Conservation (phyloP, 2,329 filamentous ascomycete species). For the Claviceps sp. region DNA sequence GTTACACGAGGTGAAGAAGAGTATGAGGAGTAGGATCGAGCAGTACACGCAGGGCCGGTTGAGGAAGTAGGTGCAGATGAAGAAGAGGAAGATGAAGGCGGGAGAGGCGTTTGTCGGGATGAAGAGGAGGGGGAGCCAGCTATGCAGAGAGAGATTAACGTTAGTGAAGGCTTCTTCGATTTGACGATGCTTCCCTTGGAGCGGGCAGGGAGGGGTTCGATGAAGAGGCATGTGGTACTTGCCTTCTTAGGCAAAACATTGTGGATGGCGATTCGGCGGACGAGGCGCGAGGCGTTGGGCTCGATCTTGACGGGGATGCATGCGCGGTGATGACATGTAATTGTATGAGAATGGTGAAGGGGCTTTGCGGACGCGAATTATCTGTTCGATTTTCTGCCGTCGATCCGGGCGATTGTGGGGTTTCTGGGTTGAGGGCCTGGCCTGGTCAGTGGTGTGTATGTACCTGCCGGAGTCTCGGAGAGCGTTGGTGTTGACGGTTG, state of each 20-base stretch:
- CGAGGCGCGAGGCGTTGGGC: background rate
- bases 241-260: conserved; percentile 55
- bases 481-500: background rate
- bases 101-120: conserved; percentile 78
- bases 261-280: background rate
- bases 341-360: background rate
- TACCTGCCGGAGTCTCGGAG: background rate
- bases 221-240: conserved; percentile 3
- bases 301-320: background rate
- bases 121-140: conserved; percentile 79
- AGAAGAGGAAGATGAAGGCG: conserved; percentile 75
- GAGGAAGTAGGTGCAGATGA: conserved; percentile 88
- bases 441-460: background rate
- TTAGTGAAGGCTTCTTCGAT: background rate
- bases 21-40: conserved; percentile 85
- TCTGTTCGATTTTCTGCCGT: background rate
- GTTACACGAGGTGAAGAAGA: conserved; percentile 83
- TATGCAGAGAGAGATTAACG: conserved; percentile 19
- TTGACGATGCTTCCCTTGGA: background rate
- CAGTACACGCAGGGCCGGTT: conserved; percentile 97
- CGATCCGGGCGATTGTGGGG: background rate
- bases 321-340: background rate
- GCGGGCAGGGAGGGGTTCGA: background rate
- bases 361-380: background rate
- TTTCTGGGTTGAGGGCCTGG: background rate